Evolutionary conservation across 768 basidiomycete species (phyloP), one percentile per base, ranked within the genome.

Genomic region (Pulveroboletus sp.): DNA sequence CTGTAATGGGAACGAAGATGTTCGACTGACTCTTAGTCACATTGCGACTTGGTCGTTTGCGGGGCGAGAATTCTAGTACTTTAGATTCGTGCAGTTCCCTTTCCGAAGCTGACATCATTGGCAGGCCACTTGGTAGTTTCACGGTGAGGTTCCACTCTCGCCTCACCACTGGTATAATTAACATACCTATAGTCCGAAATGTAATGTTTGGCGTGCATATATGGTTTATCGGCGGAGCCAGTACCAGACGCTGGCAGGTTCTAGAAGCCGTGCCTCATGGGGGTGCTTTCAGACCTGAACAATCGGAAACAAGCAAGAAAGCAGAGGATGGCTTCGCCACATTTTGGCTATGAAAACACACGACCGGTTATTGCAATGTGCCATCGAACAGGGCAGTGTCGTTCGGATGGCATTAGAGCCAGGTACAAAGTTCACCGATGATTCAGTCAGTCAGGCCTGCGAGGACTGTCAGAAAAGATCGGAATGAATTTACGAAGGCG

Each of bases 381-480:
- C 34, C 39, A 52, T 47, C 50, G 29, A 46, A 48, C 46, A 52
- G 25, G 53, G 40, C 35, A 50, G 39, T 49, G 50, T 42, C 35
- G 20, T 14, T 27, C 32, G 11, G 23, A 42, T 38, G 31, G 34
- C 37, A 23, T 47, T 34, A 46, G 25, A 24, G 4, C 20, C 37
- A 27, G 16, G 11, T 40, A 31, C 38, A 50, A 20, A 32, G 16
- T 40, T 47, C 41, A 44, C 47, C 36, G 37, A 43, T 32, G 7
- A 39, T 29, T 29, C 27, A 36, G 41, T 49, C 45, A 47, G 29
- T 38, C 39, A 39, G 4, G 45, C 49, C 53, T 55, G 48, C 32
- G 45, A 43, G 45, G 40, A 35, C 32, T 43, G 38, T 60, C 25
- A 55, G 45, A n/a, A 46, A 20, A 19, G 27, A 41, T 41, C 31